Base-by-base conservation (phyloP, 805 yeast species). In the Metschnikowia orientalis region DNA sequence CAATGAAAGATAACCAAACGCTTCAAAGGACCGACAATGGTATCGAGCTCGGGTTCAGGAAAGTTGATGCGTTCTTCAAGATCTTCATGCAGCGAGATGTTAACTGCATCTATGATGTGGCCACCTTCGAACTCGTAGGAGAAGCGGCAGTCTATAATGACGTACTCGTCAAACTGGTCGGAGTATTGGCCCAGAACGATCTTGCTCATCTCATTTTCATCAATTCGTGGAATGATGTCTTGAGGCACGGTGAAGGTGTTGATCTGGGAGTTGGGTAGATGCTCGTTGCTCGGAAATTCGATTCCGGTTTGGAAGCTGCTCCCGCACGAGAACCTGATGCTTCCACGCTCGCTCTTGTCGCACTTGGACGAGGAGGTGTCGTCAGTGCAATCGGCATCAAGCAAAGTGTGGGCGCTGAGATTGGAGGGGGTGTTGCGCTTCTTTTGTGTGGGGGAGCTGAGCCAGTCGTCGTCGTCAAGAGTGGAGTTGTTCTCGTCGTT, bases 51-150 rank as follows among this genome's bases (percentile, higher is more conserved):
- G 19, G 12, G 12, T 18, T 21, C 28, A 46, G 47, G 15, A 71
- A 38, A 34, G 18, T 56, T 61, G 42, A 88, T 71, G 29, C 57
- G 54, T 23, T 68, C 61, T 48, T 86, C 95, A 26, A 90, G 63
- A 30, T 76, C 81, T 35, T 73, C 73, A 45, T 81, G 80, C 22
- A 81, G 73, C 24, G 83, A 77, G 18, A 88, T 68, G 55, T 90
- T 92, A 34, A 84, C 48, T 6, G 97, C 95, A 28, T 82, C 80
- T 28, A 70, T 74, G 28, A 92, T 86, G 57, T 92, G 98, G 18
- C 98, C 98, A 19, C 97, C 97, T 24, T 75, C 68, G 56, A 67
- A 92, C 59, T 92, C 98, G 62, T 90, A 90, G 48, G 80, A 86
- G 53, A 92, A 92, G 34, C 98, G 75, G 54, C 97, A 88, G 60